Base-by-base conservation (phyloP, 2,329 filamentous ascomycete species). In the Ilyonectria robusta region DNA sequence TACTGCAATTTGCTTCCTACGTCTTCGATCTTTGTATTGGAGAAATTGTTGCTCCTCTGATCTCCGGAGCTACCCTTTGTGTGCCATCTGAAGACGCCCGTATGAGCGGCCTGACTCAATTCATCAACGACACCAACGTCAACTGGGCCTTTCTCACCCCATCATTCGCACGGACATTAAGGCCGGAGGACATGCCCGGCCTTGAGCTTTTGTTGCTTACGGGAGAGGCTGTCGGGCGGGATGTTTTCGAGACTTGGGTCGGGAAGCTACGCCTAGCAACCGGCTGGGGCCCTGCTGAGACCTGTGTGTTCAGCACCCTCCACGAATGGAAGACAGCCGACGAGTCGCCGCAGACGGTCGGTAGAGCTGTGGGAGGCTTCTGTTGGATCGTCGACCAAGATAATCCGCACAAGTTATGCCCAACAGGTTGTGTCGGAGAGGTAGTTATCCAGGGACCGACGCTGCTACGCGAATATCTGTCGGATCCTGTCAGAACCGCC, bases 371-470 rank as follows among this genome's bases (percentile, higher is more conserved):
- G 4, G 48, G 35, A 9, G 62, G 60, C 6, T 64, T 64, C 4
- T 21, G 29, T 6, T 78, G 77, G 77, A 65, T 79, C 8, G 72
- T 78, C 1, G 58, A 71, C 40, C 60, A 72, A 0, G 57, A 71
- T 1, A 62, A 77, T 23, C 65, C 70, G 8, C 26, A 76, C 2
- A 63, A 55, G 8, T 65, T 79, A 0, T 68, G 69, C 0, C 70
- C 78, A 0, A 54, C 74, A 21, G 74, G 76, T 1, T 42, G 47
- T 0, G 40, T 74, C 3, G 78, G 77, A 1, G 78, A 80, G 33
- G 61, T 79, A 0, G 55, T 78, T 0, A 33, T 79, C 4, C 75
- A 79, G 46, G 77, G 78, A 0, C 70, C 71, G 2, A 62, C 73
- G 2, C 55, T 80, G 2, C 70, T 69, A 0, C 59, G 62, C 3